Base-by-base conservation (phyloP, 768 basidiomycete species). In the Panus rudis region DNA sequence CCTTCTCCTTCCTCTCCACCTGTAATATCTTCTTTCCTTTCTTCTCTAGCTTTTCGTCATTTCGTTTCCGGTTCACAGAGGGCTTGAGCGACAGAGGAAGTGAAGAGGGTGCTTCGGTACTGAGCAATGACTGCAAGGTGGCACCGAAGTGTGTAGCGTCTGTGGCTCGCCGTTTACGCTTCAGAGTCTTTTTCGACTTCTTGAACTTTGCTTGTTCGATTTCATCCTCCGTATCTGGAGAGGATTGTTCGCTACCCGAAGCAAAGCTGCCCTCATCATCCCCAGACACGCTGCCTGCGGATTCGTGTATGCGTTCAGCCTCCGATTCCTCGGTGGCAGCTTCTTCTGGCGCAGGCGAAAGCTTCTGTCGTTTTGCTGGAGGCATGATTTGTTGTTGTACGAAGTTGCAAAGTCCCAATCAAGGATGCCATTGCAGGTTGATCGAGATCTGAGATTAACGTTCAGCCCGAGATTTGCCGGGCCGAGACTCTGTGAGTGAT, bases 151-250 rank as follows among this genome's bases (percentile, higher is more conserved):
- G 76, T 23, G 78, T 73, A 14, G 82, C 71, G 44, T 76, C 78
- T 5, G 86, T 86, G 19, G 89, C 89, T 44, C 89, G 71, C 24
- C 84, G 73, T 71, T 90, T 92, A 53, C 89, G 76, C 62, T 92
- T 92, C 41, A 76, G 63, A 0, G 88, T 92, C 61, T 88, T 82
- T 44, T 74, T 79, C 13, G 88, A 90, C 61, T 89, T 90, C 56
- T 64, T 58, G 33, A 59, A 63, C 52, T 77, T 74, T 40, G 74
- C 58, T 3, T 63, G 65, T 13, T 70, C 70, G 38, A 86, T 77
- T 56, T 87, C 82, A 51, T 83, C 81, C 7, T 77, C 79, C 16
- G 78, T 81, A 52, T 80, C 72, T 16, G 59, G 58, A 16, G 63
- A 66, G 28, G 42, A 54, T 7, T 59, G 53, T 25, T 48, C 57